Conservation (phyloP, 1,284 basidiomycete genomes). For the Bondarzewia mesenterica region DNA sequence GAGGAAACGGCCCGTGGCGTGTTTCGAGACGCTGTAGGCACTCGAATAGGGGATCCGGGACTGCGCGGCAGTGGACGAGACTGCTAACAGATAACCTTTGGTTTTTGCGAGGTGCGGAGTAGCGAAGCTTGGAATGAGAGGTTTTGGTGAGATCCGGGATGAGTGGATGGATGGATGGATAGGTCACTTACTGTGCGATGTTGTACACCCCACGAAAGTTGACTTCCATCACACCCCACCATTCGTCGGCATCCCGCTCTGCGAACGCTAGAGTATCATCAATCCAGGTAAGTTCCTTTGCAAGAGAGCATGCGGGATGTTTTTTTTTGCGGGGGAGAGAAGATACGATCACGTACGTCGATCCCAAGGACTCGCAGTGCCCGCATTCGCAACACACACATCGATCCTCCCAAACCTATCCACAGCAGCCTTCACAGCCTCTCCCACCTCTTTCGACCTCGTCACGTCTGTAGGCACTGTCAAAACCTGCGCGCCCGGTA, state of each 20-base stretch:
- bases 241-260: slow-evolving; percentile 2
- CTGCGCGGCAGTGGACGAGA: slow-evolving; percentile 8
- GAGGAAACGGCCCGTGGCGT: slow-evolving; percentile 6
- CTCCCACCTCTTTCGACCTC: neutral
- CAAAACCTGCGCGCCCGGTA: neutral
- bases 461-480: slow-evolving; percentile 3
- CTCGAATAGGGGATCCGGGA: slow-evolving; percentile 1
- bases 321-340: too few relatives aligned
- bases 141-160: neutral
- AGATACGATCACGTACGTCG: slow-evolving; percentile 1
- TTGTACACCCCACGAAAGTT: slow-evolving; percentile 8
- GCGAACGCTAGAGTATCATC: slow-evolving; percentile 1
- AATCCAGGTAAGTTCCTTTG: neutral
- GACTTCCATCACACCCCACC: slow-evolving; percentile 7
- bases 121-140: neutral
- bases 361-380: neutral
- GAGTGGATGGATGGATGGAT: neutral
- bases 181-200: slow-evolving; percentile 3
- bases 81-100: slow-evolving; percentile 6
- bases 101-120: slow-evolving; percentile 7
- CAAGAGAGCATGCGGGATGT: too few relatives aligned
- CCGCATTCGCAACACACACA: slow-evolving; percentile 13
- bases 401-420: slow-evolving; percentile 12
- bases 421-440: slow-evolving; percentile 8
- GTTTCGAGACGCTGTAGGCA: slow-evolving; percentile 8